Evolutionary conservation across 2,329 filamentous ascomycete species (phyloP).

Genomic region (Diaporthe sp.): DNA sequence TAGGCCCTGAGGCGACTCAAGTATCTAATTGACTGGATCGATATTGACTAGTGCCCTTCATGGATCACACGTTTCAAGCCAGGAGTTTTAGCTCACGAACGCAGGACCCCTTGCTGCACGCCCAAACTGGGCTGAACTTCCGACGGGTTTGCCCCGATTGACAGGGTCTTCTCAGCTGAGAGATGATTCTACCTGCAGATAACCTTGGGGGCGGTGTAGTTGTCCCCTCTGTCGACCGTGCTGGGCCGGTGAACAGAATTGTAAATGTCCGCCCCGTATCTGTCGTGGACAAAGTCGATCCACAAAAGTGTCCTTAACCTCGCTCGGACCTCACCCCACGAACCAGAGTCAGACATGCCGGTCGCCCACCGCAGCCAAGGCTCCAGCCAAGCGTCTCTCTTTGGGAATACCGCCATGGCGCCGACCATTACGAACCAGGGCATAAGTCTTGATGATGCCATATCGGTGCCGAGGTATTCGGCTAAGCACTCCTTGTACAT

Average conservation of each 20-base stretch:
- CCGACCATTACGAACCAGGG: slow-evolving; percentile 49
- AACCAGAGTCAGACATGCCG: slow-evolving; percentile 39
- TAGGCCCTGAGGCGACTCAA: slow-evolving; percentile 16
- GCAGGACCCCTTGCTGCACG: background rate
- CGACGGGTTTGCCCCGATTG: background rate
- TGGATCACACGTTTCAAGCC: slow-evolving; percentile 16
- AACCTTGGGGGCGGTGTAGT: background rate
- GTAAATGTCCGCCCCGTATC: background rate
- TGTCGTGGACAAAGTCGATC: slow-evolving; percentile 38
- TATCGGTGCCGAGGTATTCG: background rate
- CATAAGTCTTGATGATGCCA: slow-evolving; percentile 42
- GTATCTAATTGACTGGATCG: background rate
- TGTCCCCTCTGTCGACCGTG: background rate
- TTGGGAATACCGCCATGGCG: slow-evolving; percentile 45
- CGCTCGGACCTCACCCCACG: slow-evolving; percentile 42
- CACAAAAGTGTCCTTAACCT: slow-evolving; percentile 29
- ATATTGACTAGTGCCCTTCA: background rate
- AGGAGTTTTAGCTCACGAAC: background rate
- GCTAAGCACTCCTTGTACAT: slow-evolving; percentile 42
- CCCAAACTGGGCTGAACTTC: background rate
- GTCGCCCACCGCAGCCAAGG: slow-evolving; percentile 45
- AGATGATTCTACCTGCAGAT: background rate
- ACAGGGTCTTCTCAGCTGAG: background rate
- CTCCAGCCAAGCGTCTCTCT: slow-evolving; percentile 44
- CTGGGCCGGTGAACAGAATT: background rate